Evolutionary conservation across 345 rosid species (phyloP), one percentile per base, ranked within the genome.

Genomic region (Hibiscus trionum): DNA sequence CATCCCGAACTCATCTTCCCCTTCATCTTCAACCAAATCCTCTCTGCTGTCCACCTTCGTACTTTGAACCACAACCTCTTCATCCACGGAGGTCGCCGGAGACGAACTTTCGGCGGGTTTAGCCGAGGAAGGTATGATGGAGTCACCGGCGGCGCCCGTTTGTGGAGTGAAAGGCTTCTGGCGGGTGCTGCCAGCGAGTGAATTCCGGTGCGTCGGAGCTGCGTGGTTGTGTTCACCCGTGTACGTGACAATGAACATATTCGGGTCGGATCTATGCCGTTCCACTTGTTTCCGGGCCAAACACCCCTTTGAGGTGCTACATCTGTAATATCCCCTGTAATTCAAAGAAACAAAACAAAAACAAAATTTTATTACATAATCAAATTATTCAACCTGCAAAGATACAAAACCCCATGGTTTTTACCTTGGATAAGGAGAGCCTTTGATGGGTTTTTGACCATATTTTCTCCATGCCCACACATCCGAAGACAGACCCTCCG

Each of bases 401-500:
- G 1, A 24, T 9, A 66, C 52, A 53, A 42, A 72, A 46, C 17
- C 26, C 37, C 1, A 26, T 6, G 56, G 24, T 2, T 15, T 50
- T 37, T 71, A 87, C 99, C 97, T 92, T 39, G 99, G 97, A 82
- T 88, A 92, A 27, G 99, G 99, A 24, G 99, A 95, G 61, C 99
- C 99, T 81, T 95, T 95, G 81, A 95, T 95, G 82, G 99, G 97
- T 82, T 95, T 95, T 62, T 95, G 99, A 59, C 98, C 99, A 75
- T 95, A 95, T 83, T 95, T 95, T 29, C 99, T 84, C 98, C 98
- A 95, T 37, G 99, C 97, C 99, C 99, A 95, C 62, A 90, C 88
- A 73, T 92, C 99, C n/a, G 96, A 86, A 82, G 93, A 86, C n/a
- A 95, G 83, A 71, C 86, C 84, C 58, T 90, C 99, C 26, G 93